Evolutionary conservation across 805 yeast genomes (phyloP).

Genomic region (Wickerhamiella musiphila): DNA sequence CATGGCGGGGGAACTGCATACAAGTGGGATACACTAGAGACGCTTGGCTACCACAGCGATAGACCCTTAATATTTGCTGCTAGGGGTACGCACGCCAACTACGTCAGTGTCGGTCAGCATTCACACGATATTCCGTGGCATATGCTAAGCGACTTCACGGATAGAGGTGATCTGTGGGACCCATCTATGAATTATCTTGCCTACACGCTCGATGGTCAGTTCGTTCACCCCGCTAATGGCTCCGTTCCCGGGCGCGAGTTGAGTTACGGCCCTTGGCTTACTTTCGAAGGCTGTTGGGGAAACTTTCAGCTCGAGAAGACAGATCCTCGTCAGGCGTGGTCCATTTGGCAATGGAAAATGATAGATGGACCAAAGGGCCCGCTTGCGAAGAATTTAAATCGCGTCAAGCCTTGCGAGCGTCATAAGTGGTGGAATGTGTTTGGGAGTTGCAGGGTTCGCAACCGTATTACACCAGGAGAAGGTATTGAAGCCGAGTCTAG

Average conservation of each 20-base stretch:
- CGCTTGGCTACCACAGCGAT: constrained; percentile 15
- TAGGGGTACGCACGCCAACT: constrained; percentile 93
- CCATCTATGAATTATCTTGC: constrained; percentile 69
- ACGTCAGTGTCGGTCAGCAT: constrained; percentile 90
- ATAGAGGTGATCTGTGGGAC: constrained; percentile 91
- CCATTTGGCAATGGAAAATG: constrained; percentile 76
- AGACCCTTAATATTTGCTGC: constrained; percentile 79
- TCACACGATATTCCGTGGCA: constrained; percentile 90
- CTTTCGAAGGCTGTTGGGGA: constrained; percentile 79
- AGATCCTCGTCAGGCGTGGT: constrained; percentile 74
- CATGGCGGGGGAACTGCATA: constrained; percentile 96
- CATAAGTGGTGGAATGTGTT: constrained; percentile 87
- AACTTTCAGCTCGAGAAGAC: constrained; percentile 44
- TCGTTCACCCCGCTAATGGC: constrained; percentile 27
- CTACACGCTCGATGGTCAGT: constrained; percentile 55
- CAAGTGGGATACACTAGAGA: constrained; percentile 56
- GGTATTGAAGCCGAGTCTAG: constrained; percentile 43
- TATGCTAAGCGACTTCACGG: constrained; percentile 82
- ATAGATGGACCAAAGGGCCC: constrained; percentile 95
- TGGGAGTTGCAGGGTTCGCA: constrained; percentile 65
- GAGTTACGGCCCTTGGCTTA: constrained; percentile 58
- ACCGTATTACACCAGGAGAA: constrained; percentile 59
- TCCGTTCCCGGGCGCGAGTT: constrained; percentile 33
- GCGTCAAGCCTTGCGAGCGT: constrained; percentile 64
- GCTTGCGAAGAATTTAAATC: constrained; percentile 49